Conservation (phyloP, 345 rosid genomes). For the Eucalyptus cloeziana region DNA sequence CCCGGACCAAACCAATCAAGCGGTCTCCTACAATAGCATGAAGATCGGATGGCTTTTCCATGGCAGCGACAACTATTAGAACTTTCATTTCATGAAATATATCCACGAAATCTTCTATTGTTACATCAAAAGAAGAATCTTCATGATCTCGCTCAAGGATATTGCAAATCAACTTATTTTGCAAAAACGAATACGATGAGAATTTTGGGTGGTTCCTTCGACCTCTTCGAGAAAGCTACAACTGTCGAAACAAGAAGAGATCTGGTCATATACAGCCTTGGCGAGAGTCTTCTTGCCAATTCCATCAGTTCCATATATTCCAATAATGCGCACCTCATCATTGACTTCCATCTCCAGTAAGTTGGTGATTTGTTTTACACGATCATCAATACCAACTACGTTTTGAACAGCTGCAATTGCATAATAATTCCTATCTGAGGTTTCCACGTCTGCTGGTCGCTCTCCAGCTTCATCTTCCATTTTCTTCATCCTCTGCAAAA, state of each 20-base stretch:
- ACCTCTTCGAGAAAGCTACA: neutral
- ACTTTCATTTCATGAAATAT: neutral
- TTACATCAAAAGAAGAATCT: neutral
- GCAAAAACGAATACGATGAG: neutral
- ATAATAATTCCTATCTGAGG: too few species aligned
- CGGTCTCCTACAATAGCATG: neutral
- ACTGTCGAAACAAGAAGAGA: neutral
- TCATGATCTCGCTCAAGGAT: neutral
- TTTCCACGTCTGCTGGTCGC: fast-evolving
- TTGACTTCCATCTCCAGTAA: too few species aligned
- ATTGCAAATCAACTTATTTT: neutral
- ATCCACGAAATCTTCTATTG: neutral
- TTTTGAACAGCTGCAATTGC: too few species aligned
- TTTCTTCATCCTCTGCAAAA: fast-evolving
- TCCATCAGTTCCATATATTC: neutral
- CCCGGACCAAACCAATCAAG: neutral
- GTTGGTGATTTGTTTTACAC: too few species aligned
- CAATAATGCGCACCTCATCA: too few species aligned
- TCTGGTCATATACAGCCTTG: neutral
- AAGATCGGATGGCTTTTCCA: too few species aligned
- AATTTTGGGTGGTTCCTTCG: neutral
- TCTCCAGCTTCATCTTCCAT: fast-evolving
- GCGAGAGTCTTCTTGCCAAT: neutral
- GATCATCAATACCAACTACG: too few species aligned
- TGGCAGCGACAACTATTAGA: fast-evolving